A percentile compares a stretch with the other conserved stretches of the same genome.
phyloP scores from a whole-genome alignment of 1,284 basidiomycete genomes.

The Pascua sp. region DNA sequence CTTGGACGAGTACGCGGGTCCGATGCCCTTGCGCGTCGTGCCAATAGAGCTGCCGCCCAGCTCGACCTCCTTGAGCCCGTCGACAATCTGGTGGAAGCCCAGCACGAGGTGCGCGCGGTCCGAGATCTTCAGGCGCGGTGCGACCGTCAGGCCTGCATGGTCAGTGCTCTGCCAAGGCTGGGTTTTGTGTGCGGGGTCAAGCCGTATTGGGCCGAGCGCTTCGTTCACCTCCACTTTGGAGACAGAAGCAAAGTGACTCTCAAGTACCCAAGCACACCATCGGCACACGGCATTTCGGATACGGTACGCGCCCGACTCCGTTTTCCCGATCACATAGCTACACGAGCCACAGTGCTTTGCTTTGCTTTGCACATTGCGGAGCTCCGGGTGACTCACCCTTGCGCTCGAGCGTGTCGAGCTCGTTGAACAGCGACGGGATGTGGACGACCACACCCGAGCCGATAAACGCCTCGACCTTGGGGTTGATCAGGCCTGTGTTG shows the following conservation, averaged over 20 bases:
- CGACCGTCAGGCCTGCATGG: conserved; percentile 75
- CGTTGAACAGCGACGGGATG: conserved; percentile 89
- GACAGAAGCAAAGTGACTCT: too few species aligned
- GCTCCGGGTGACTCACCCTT: conserved; percentile 61
- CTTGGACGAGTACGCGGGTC: conserved; percentile 96
- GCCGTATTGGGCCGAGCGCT: too few species aligned
- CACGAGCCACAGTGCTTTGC: neutral
- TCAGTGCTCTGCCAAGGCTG: neutral
- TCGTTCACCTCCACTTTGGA: too few species aligned
- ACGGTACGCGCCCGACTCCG: too few species aligned
- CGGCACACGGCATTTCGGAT: neutral
- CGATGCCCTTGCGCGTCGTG: conserved; percentile 96
- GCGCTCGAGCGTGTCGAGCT: conserved; percentile 79
- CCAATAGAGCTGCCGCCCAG: conserved; percentile 92
- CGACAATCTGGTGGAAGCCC: conserved; percentile 99
- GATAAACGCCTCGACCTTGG: conserved; percentile 79
- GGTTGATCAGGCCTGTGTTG: conserved; percentile 77
- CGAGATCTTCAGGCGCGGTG: conserved; percentile 82
- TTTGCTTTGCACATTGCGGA: too few species aligned
- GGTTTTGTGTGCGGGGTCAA: too few species aligned
- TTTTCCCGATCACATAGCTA: neutral
- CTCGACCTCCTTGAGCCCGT: conserved; percentile 96
- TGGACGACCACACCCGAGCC: conserved; percentile 94
- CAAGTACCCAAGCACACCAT: too few species aligned
- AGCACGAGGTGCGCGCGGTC: conserved; percentile 96